A percentile compares a stretch with the other conserved stretches of the same genome.
phyloP scores from a whole-genome alignment of 169 alveolate genomes.

The Plasmodium coatneyi region DNA sequence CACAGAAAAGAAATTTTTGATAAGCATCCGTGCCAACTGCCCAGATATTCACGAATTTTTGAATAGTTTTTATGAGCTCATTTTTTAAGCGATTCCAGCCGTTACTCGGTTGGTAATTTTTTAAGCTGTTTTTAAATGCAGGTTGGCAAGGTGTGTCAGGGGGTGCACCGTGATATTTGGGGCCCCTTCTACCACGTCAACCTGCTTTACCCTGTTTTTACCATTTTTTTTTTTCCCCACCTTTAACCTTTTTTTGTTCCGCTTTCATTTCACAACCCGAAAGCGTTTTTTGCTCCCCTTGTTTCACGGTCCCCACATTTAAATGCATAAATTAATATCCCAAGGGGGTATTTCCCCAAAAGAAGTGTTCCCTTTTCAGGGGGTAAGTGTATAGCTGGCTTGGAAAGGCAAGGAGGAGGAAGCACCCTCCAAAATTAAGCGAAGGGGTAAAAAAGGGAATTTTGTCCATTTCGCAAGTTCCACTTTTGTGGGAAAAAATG shows the following conservation, averaged over 20 bases:
- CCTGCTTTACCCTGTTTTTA: neutral
- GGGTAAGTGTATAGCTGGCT: neutral
- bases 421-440: neutral
- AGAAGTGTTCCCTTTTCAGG: neutral
- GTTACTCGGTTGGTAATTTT: neutral
- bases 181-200: neutral
- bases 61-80: conserved; percentile 21
- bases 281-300: neutral
- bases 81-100: neutral
- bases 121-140: neutral
- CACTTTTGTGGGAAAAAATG: neutral
- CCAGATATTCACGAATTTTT: conserved; percentile 42
- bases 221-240: neutral
- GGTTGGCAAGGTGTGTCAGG: neutral
- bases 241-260: neutral
- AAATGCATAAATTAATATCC: neutral
- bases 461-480: neutral
- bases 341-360: neutral
- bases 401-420: neutral
- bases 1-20: neutral
- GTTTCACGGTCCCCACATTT: neutral
- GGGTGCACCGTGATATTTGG: neutral
- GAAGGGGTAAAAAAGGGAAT: neutral
- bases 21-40: conserved; percentile 48
- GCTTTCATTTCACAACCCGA: neutral